A percentile compares a stretch with the other conserved stretches of the same genome.
Conservation (phyloP, 2,329 filamentous ascomycete genomes). For the Alternaria triticina region DNA sequence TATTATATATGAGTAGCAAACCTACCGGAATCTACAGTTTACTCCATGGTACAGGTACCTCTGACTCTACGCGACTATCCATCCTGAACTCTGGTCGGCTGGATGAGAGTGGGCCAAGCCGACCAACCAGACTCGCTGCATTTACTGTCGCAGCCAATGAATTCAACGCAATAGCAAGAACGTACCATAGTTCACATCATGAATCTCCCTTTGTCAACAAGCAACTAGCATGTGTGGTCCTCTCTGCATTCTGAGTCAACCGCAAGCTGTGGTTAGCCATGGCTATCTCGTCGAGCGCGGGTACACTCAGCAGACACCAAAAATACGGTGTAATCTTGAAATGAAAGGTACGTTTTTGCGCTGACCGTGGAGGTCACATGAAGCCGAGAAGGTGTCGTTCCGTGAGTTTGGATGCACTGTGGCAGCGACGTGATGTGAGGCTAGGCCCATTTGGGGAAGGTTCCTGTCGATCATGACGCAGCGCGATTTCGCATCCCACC, state of each 20-base stretch:
- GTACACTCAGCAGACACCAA: neutral
- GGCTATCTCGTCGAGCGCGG: neutral
- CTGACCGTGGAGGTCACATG: neutral
- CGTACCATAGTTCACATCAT: neutral
- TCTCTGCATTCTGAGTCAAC: neutral
- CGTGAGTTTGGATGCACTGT: neutral
- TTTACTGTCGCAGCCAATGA: too few relatives aligned
- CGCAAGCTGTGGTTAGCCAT: neutral
- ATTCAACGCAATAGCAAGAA: too few relatives aligned
- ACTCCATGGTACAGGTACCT: neutral
- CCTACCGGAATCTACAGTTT: neutral
- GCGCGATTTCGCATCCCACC: neutral
- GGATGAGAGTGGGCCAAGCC: neutral
- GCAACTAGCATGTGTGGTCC: neutral
- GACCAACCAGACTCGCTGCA: neutral
- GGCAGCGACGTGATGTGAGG: neutral
- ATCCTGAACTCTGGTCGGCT: neutral
- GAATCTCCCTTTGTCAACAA: neutral
- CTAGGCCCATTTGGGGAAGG: neutral
- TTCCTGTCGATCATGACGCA: constrained; percentile 1
- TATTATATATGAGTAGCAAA: neutral
- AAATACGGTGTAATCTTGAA: neutral
- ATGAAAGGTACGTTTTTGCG: neutral
- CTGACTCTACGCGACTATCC: neutral
- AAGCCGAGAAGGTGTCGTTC: neutral